Evolutionary conservation across 2,329 filamentous ascomycete genomes (phyloP).

Genomic region (Cordyceps cicadae): DNA sequence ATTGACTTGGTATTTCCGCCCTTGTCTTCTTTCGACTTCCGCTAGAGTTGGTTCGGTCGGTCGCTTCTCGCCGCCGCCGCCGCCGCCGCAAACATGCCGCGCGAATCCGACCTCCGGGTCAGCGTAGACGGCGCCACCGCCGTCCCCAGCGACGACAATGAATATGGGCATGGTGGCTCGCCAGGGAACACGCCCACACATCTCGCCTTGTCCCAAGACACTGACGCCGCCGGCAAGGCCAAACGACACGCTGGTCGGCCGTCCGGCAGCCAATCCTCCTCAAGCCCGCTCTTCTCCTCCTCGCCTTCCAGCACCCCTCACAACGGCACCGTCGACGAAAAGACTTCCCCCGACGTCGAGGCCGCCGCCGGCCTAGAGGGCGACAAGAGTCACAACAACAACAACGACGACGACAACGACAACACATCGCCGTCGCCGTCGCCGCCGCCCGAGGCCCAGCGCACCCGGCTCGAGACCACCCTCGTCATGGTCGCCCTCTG

Average conservation of each 20-base stretch:
- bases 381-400: no score
- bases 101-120: not conserved
- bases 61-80: not conserved
- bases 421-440: constrained; percentile 15
- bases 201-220: not conserved
- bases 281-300: not conserved
- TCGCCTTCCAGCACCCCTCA: not conserved
- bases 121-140: constrained; percentile 3
- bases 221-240: not conserved
- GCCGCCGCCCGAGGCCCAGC: constrained; percentile 24
- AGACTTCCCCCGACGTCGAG: not conserved
- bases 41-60: not conserved
- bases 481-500: constrained; percentile 35
- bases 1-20: no score
- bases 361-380: not conserved
- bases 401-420: not conserved
- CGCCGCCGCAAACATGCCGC: not conserved
- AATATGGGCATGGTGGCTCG: not conserved
- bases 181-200: not conserved
- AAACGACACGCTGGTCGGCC: not conserved
- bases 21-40: no score
- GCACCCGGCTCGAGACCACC: constrained; percentile 30
- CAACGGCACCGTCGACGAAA: not conserved
- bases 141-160: not conserved
- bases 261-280: not conserved